These are phyloP conservation scores for Wallacemonas sp. DNA, from an alignment of 208 protist genomes.

Conservation along the genomic window DNA sequence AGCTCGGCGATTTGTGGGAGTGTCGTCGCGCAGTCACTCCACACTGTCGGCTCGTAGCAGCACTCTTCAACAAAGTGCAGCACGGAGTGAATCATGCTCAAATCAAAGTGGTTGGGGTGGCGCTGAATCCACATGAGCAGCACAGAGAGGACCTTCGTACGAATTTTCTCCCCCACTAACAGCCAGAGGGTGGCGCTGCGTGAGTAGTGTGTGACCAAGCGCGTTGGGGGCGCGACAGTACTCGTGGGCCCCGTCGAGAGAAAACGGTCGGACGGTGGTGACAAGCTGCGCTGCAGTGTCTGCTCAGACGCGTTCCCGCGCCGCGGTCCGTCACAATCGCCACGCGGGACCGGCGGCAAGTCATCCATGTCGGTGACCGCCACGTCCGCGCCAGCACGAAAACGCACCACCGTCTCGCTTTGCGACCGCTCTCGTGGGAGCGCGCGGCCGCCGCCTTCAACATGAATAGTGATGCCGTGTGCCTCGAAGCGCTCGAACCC, in stretches of 20 bases:
- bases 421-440: slow-evolving; percentile 30
- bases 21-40: slow-evolving; percentile 43
- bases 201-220: slow-evolving; percentile 36
- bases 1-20: slow-evolving; percentile 49
- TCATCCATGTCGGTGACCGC: not conserved
- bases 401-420: slow-evolving; percentile 27
- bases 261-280: not conserved
- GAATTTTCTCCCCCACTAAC: slow-evolving; percentile 34
- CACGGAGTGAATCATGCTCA: slow-evolving; percentile 39
- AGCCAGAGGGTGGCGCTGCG: slow-evolving; percentile 52
- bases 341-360: not conserved
- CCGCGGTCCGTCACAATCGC: too few species aligned
- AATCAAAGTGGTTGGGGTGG: slow-evolving; percentile 57
- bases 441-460: slow-evolving; percentile 15
- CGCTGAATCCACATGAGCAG: slow-evolving; percentile 52
- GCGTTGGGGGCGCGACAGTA: not conserved
- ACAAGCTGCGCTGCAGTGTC: too few species aligned
- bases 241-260: not conserved
- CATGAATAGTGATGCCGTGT: slow-evolving; percentile 49
- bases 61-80: slow-evolving; percentile 48
- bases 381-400: not conserved
- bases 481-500: slow-evolving; percentile 38
- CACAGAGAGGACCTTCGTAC: slow-evolving; percentile 48
- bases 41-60: slow-evolving; percentile 30
- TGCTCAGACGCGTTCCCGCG: too few species aligned